phyloP scores from a whole-genome alignment of 225 moss, liverwort and hornwort species.

The Pleurozium schreberi region DNA sequence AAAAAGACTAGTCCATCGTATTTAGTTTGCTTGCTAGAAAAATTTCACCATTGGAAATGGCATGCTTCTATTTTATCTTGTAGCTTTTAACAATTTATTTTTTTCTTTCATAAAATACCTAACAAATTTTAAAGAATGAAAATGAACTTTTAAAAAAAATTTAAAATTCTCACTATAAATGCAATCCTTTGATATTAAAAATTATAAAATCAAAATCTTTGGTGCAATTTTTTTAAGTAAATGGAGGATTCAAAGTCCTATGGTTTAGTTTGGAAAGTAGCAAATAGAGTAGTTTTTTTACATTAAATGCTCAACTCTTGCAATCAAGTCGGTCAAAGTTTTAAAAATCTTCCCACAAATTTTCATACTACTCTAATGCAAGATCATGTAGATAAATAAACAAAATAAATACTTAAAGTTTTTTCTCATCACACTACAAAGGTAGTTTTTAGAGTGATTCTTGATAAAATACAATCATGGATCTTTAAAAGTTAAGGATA shows the following conservation, averaged over 20 bases:
- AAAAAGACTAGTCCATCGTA: accelerated
- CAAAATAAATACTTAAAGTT: no score
- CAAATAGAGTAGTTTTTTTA: neutral
- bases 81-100: no score
- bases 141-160: neutral
- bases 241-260: neutral
- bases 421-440: neutral
- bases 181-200: neutral
- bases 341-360: neutral
- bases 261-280: accelerated
- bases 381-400: neutral
- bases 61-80: neutral
- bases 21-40: neutral
- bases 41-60: neutral
- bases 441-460: neutral
- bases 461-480: no score
- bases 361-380: accelerated
- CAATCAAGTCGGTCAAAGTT: neutral
- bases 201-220: neutral
- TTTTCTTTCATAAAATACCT: neutral
- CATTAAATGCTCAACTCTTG: neutral
- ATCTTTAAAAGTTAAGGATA: neutral
- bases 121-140: neutral
- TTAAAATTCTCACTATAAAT: no score
- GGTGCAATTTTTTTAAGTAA: accelerated